phyloP scores from a whole-genome alignment of 2,329 filamentous ascomycete genomes.

The Calonectria hongkongensis region DNA sequence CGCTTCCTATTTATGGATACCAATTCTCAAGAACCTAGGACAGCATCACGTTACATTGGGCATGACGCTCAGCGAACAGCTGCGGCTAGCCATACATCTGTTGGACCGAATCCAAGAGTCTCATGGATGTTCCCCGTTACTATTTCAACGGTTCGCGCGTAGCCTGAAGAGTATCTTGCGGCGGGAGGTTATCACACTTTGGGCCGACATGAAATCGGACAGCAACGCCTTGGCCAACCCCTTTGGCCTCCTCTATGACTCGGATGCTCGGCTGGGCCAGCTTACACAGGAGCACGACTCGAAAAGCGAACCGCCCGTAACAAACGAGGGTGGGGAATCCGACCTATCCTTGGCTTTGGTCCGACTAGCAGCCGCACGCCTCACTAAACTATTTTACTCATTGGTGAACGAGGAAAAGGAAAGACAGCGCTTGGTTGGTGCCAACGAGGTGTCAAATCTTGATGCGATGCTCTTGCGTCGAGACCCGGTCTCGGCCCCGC shows the following conservation, averaged over 20 bases:
- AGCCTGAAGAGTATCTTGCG: slow-evolving; percentile 54
- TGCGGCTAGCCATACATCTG: slow-evolving; percentile 55
- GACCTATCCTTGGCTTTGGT: slow-evolving; percentile 45
- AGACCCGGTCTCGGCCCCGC: slow-evolving; percentile 61
- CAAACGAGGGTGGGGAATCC: slow-evolving; percentile 8
- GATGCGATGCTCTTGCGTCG: slow-evolving; percentile 58
- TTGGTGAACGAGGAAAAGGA: slow-evolving; percentile 53
- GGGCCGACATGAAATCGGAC: slow-evolving; percentile 42
- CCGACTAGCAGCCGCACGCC: slow-evolving; percentile 45
- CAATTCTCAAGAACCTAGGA: slow-evolving; percentile 59
- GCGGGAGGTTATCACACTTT: slow-evolving; percentile 51
- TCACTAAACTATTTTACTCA: slow-evolving; percentile 55
- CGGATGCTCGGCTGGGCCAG: slow-evolving; percentile 38
- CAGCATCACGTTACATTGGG: slow-evolving; percentile 55
- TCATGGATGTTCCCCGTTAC: slow-evolving; percentile 48
- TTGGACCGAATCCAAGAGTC: slow-evolving; percentile 55
- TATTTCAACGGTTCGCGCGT: slow-evolving; percentile 52
- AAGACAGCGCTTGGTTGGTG: slow-evolving; percentile 44
- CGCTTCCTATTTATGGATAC: slow-evolving; percentile 58
- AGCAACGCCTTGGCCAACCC: slow-evolving; percentile 35
- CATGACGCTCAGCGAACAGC: slow-evolving; percentile 56
- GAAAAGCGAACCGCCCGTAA: slow-evolving; percentile 16
- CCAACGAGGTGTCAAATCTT: slow-evolving; percentile 54
- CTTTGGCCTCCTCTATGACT: slow-evolving; percentile 45
- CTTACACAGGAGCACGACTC: slow-evolving; percentile 31